Conservation (phyloP, 2,329 filamentous ascomycete genomes). For the Neofusicoccum laricinum region DNA sequence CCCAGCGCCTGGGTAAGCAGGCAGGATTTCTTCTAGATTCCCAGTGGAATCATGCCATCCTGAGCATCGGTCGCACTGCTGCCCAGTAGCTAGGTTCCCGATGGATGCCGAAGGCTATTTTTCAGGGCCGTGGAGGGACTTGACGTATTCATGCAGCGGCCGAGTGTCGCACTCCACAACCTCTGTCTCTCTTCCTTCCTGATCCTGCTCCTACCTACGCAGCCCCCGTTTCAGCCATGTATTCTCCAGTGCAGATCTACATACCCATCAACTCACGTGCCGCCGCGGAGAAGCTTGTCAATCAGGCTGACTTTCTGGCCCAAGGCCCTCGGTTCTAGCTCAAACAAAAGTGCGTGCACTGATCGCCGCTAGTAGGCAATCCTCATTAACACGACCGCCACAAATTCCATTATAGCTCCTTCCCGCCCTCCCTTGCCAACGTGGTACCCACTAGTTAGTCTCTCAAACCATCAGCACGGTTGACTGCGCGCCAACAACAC, state of each 20-base stretch:
- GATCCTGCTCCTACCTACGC: background rate
- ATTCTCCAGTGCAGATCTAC: background rate
- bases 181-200: background rate
- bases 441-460: background rate
- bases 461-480: no score
- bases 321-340: background rate
- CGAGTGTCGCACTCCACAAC: background rate
- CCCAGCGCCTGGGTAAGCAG: background rate
- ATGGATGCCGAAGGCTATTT: background rate
- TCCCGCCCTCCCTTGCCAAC: background rate
- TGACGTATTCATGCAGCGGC: background rate
- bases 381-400: background rate
- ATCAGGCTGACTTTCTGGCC: background rate
- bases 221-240: conserved; percentile 1
- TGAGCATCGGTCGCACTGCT: background rate
- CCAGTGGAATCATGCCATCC: background rate
- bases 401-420: background rate
- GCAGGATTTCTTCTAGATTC: background rate
- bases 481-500: no score
- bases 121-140: background rate
- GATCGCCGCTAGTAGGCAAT: background rate
- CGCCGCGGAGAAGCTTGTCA: background rate
- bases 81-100: background rate
- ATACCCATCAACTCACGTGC: background rate
- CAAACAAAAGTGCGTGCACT: background rate